Conservation (phyloP, 75 land plant genomes). For the Sequoiadendron giganteum region DNA sequence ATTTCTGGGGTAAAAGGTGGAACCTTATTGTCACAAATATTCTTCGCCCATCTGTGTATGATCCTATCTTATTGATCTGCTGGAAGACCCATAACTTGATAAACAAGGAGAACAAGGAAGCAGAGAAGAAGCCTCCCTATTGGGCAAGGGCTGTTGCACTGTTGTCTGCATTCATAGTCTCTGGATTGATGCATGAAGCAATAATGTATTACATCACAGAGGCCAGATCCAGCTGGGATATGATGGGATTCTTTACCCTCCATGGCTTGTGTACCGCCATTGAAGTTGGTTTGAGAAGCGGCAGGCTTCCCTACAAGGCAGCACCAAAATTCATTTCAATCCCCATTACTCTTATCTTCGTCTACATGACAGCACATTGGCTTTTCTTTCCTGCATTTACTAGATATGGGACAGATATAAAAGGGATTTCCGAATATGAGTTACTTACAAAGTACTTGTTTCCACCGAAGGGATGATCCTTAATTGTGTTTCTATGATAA, state of each 20-base stretch:
- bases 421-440: conserved; percentile 16
- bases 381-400: conserved; percentile 28
- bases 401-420: conserved; percentile 6
- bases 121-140: background rate
- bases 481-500: background rate
- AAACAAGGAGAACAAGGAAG: background rate
- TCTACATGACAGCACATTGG: conserved; percentile 28
- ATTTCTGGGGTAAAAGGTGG: conserved; percentile 68
- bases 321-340: conserved; percentile 11
- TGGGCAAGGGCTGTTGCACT: conserved; percentile 17
- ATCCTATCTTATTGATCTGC: conserved; percentile 22
- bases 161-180: conserved; percentile 20
- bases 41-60: conserved; percentile 43
- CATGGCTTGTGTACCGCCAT: conserved; percentile 14
- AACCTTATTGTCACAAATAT: conserved; percentile 37
- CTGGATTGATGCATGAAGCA: conserved; percentile 27
- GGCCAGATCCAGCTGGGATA: conserved; percentile 13
- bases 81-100: background rate
- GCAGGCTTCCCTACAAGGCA: background rate
- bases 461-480: background rate
- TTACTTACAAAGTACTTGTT: background rate
- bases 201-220: conserved; percentile 20
- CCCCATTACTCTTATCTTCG: conserved; percentile 8
- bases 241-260: conserved; percentile 22
- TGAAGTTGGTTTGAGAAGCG: conserved; percentile 14